Conservation (phyloP, 140 eudicot genomes). For the Bidens hawaiensis region DNA sequence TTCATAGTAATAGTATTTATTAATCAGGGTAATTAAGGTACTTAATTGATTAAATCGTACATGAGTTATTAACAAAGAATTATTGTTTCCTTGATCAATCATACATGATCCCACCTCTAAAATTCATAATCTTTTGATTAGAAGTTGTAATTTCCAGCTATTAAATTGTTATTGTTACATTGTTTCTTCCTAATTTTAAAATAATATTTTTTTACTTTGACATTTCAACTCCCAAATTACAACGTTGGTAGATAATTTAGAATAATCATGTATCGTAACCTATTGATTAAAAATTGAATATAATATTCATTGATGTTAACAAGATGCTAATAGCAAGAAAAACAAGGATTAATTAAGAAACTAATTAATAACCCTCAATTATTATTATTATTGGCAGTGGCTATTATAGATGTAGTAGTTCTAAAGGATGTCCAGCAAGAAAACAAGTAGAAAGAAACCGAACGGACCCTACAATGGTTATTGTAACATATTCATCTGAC, state of each 20-base stretch:
- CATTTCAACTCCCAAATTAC: constrained; percentile 18
- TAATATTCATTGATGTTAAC: constrained; percentile 30
- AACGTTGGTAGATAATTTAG: constrained; percentile 15
- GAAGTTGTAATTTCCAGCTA: neutral
- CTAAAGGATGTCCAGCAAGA: constrained; percentile 94
- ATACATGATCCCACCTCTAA: constrained; percentile 1
- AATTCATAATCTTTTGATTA: neutral
- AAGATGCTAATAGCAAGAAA: constrained; percentile 35
- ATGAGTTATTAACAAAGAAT: neutral
- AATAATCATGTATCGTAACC: neutral
- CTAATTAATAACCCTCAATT: constrained; percentile 13
- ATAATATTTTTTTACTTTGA: neutral
- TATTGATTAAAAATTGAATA: constrained; percentile 12
- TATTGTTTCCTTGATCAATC: constrained; percentile 1
- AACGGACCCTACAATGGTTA: constrained; percentile 65
- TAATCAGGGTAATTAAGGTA: neutral
- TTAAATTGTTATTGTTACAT: constrained; percentile 15
- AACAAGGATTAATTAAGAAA: constrained; percentile 26
- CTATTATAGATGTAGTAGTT: constrained; percentile 90
- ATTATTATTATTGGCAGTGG: constrained; percentile 56
- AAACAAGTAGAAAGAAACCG: constrained; percentile 96
- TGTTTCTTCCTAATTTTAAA: constrained; percentile 14
- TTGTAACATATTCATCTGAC: constrained; percentile 79
- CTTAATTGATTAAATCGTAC: too few species aligned
- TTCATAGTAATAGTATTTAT: neutral